Conservation (phyloP, 305 asterid genomes). For the Stenogyne calaminthoides region DNA sequence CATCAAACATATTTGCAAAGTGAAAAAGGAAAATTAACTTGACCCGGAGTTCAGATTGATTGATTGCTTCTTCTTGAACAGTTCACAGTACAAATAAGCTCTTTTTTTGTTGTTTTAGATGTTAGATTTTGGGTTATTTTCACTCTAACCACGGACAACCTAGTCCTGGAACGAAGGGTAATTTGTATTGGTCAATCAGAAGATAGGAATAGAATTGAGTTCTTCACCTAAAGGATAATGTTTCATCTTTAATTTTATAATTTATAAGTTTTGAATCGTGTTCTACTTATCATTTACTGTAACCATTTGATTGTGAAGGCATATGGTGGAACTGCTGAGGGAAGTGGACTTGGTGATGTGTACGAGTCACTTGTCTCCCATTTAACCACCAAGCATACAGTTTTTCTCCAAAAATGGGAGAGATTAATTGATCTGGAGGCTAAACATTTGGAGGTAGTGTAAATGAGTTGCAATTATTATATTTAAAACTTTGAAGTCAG, state of each 20-base stretch:
- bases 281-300: slow-evolving; percentile 1
- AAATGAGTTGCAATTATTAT: slow-evolving; percentile 27
- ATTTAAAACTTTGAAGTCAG: slow-evolving; percentile 28
- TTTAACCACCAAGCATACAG: slow-evolving; percentile 59
- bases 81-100: background rate
- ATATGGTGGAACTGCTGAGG: slow-evolving; percentile 75
- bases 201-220: slow-evolving; percentile 13
- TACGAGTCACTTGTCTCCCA: slow-evolving; percentile 85
- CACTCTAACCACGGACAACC: background rate
- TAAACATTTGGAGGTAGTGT: slow-evolving; percentile 72
- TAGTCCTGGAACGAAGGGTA: background rate
- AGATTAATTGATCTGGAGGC: slow-evolving; percentile 91
- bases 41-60: background rate
- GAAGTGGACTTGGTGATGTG: slow-evolving; percentile 77
- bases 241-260: background rate
- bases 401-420: slow-evolving; percentile 89
- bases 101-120: background rate
- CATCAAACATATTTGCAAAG: background rate
- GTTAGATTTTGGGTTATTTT: slow-evolving; percentile 4
- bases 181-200: slow-evolving; percentile 13
- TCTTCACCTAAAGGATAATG: slow-evolving; percentile 17
- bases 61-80: background rate
- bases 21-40: background rate
- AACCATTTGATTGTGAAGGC: slow-evolving; percentile 53
- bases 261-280: slow-evolving; percentile 6